Evolutionary conservation across 371 early-diverging fungal genomes (phyloP), one percentile per base, ranked within the genome.

Genomic region (Mortierella sp.): DNA sequence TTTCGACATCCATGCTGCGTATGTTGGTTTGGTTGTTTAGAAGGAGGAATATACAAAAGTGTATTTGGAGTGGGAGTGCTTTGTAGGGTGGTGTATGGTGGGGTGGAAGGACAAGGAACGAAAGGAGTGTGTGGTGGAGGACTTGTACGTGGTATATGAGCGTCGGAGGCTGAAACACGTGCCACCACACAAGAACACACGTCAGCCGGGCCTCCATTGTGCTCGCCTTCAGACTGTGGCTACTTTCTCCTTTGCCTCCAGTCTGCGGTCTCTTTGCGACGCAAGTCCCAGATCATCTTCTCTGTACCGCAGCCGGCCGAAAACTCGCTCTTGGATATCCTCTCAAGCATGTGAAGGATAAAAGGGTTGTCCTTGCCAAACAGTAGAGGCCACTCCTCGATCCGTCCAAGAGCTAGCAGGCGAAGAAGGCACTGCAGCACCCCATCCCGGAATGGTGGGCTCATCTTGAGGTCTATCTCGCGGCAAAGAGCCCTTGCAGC

Each of bases 1-100:
- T 73, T 63, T 81, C 76, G 31, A 70, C 54, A 30, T 81, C 81
- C 81, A 81, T 81, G 52, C 31, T 60, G 43, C 38, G 43, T 24
- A 56, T 34, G 34, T 34, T 38, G 21, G 42, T 48, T 28, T 62
- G 38, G 14, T 43, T 54, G 52, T 30, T 14, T 61, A 28, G 27
- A 50, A 4, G 16, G 48, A 27, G 30, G 30, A 30, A 21, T 26
- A 43, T 18, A 28, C 2, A 50, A 6, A 31, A 30, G 41, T 23
- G 34, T 34, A 10, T 34, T 4, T 34, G 34, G 34, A 47, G 26
- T 41, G 39, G 19, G 6, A 27, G 4, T 34, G 34, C 10, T 7
- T 34, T 34, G 34, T 34, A n/a, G 34, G 7, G 34, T 34, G 34
- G 34, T n/a, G n/a, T n/a, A n/a, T n/a, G n/a, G n/a, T n/a, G n/a